Evolutionary conservation across 2,329 filamentous ascomycete genomes (phyloP), one percentile per base, ranked within the genome.

Genomic region (Phialophora macrospora): DNA sequence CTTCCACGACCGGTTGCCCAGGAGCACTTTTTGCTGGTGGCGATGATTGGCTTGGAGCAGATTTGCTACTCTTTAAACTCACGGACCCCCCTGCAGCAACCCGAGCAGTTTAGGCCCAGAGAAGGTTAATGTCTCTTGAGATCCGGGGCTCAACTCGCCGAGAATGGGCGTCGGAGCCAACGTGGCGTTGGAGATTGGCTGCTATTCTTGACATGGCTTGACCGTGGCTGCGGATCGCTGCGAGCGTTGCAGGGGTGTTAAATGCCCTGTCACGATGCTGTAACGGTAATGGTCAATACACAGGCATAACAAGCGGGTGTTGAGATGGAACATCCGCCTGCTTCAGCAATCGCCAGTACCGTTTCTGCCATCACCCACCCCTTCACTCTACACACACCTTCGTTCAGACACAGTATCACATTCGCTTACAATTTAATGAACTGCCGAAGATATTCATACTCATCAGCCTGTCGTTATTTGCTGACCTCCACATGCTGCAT

Each of bases 71-170:
- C 26, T 61, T 60, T 59, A 55, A 58, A 11, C 7, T 61, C 54
- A 28, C 32, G 51, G 51, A 32, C n/a, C 58, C 64, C 62, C 65
- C 62, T 64, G 65, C 65, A 62, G 65, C 30, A 55, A 64, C 44
- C 62, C 65, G 62, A 60, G 26, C 26, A 32, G 51, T 14, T 55
- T 46, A 48, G 41, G 17, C 22, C 62, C 46, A 48, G 55, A 54
- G 48, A 20, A 41, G 34, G 12, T 56, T 60, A 56, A 41, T n/a
- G 24, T 17, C 24, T 8, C 26, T 14, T 28, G 55, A 46, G 34
- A 9, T 57, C 59, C 56, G 60, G 51, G 55, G 55, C 54, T 41
- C 54, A 41, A 55, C 38, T 22, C 41, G 26, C 56, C 44, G 28
- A 32, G 49, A 64, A 57, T 20, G 52, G 63, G 22, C n/a, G 20